Evolutionary conservation across 2,329 filamentous ascomycete genomes (phyloP).

Genomic region (Hymenoscyphus repandus): DNA sequence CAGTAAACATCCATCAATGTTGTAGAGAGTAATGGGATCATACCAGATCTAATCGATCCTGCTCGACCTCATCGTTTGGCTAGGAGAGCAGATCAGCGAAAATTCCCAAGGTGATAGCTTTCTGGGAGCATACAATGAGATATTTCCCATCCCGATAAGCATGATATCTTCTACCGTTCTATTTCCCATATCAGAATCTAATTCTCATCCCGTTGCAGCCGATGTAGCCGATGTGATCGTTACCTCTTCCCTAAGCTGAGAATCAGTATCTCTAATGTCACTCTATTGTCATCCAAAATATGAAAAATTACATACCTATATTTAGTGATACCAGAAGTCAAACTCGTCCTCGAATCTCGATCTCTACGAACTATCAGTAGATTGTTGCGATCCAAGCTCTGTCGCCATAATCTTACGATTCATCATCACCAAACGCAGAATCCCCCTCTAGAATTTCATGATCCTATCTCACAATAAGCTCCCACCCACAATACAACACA

Average conservation of each 20-base stretch:
- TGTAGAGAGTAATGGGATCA: background rate
- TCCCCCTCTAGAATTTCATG: constrained; percentile 4
- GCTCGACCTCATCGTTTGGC: constrained; percentile 24
- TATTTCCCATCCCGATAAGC: constrained; percentile 21
- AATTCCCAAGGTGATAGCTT: too few species aligned
- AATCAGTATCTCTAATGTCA: background rate
- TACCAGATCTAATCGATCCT: constrained; percentile 26
- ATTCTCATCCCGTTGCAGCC: background rate
- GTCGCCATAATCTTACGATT: constrained; percentile 1
- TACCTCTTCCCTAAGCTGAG: constrained; percentile 10
- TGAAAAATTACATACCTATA: constrained; percentile 5
- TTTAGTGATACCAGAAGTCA: constrained; percentile 7
- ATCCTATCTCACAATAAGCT: background rate
- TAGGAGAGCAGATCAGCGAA: background rate
- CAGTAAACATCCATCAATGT: too few species aligned
- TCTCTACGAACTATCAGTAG: background rate
- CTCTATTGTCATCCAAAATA: background rate
- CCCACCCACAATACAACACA: background rate
- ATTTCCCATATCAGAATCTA: background rate
- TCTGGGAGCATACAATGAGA: constrained; percentile 11
- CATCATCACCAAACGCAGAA: constrained; percentile 10
- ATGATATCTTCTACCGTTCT: constrained; percentile 23
- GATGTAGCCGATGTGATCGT: background rate
- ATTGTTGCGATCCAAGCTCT: background rate
- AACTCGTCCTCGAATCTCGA: constrained; percentile 4